These are phyloP conservation scores for Solanum chiquidenum DNA, from an alignment of 257 asterid genomes.

Conservation along the genomic window DNA sequence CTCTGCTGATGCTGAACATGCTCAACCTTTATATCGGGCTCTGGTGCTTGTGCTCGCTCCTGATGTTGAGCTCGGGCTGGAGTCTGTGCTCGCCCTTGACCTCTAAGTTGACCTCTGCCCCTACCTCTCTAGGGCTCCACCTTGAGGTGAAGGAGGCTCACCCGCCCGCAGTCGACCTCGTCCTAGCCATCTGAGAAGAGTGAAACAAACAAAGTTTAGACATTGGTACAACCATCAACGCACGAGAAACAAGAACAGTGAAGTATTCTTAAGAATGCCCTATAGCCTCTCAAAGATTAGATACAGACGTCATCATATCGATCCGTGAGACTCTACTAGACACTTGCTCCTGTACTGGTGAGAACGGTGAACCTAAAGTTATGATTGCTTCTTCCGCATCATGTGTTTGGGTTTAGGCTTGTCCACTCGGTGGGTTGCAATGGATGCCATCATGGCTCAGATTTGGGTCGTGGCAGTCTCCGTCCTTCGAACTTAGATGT, in stretches of 20 bases:
- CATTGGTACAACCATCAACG: neutral
- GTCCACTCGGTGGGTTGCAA: neutral
- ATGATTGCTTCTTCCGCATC: neutral
- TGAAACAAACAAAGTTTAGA: neutral
- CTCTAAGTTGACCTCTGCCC: neutral
- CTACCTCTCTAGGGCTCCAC: neutral
- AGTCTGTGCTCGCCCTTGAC: neutral
- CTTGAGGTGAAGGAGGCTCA: neutral
- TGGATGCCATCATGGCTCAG: neutral
- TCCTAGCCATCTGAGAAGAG: neutral
- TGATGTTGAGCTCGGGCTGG: neutral
- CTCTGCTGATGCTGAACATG: neutral
- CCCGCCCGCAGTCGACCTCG: neutral
- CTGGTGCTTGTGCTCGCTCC: neutral
- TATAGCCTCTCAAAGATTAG: neutral
- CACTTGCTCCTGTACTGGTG: neutral
- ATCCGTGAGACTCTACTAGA: neutral
- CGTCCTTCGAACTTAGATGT: neutral
- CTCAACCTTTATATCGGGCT: neutral
- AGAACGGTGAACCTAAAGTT: neutral
- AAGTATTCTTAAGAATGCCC: neutral
- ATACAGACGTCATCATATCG: no score
- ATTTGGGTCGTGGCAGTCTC: neutral
- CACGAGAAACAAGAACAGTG: neutral
- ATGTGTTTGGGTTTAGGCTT: neutral